These are phyloP conservation scores for Cordyceps cicadae DNA, from an alignment of 2,329 filamentous ascomycete species.

Conservation along the genomic window DNA sequence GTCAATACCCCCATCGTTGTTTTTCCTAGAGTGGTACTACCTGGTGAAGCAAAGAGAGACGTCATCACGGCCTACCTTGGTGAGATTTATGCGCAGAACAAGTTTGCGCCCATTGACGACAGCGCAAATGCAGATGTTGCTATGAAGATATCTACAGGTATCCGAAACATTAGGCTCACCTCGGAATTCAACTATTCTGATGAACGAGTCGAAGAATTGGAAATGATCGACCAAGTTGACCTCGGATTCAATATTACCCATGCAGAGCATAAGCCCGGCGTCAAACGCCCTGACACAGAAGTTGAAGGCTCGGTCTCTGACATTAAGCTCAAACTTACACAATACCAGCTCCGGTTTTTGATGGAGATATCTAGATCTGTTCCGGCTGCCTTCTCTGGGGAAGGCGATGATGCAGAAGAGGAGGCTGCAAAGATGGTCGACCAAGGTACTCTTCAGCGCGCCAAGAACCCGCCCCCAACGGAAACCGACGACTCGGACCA, in stretches of 20 bases:
- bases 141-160: constrained; percentile 84
- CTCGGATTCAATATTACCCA: constrained; percentile 88
- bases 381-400: constrained; percentile 68
- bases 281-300: constrained; percentile 81
- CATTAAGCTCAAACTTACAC: constrained; percentile 81
- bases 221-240: constrained; percentile 96
- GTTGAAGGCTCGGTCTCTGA: constrained; percentile 89
- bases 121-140: constrained; percentile 63
- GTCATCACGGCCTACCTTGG: constrained; percentile 86
- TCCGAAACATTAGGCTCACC: constrained; percentile 84
- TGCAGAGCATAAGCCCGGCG: constrained; percentile 70
- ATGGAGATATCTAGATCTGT: constrained; percentile 82
- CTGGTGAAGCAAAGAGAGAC: constrained; percentile 65
- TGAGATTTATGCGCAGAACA: constrained; percentile 95
- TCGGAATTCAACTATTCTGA: constrained; percentile 78
- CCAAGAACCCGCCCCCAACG: constrained; percentile 27
- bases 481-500: constrained; percentile 28
- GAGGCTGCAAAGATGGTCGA: constrained; percentile 70
- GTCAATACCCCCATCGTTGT: constrained; percentile 94
- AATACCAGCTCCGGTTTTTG: constrained; percentile 83
- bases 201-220: constrained; percentile 70
- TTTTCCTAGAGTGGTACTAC: constrained; percentile 72
- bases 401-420: constrained; percentile 62
- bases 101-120: constrained; percentile 78
- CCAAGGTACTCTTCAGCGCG: constrained; percentile 41